phyloP scores from a whole-genome alignment of 2,329 filamentous ascomycete species.

The Byssoonygena ceratinophila region DNA sequence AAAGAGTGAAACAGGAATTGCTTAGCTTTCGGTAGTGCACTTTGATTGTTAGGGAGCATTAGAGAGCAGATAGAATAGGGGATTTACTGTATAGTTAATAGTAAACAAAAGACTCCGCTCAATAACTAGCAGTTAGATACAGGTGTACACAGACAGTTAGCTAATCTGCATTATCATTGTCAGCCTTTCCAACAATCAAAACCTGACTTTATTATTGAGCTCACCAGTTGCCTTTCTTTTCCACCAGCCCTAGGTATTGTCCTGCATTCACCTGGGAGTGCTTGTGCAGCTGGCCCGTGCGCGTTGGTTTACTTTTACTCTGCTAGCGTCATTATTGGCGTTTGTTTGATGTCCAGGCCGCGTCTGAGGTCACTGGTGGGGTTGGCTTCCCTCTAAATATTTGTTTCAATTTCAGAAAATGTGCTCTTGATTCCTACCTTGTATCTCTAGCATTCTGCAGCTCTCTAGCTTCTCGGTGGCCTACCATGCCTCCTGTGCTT shows the following conservation, averaged over 20 bases:
- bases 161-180: too few species aligned
- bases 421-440: not conserved
- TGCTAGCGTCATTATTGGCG: slow-evolving; percentile 4
- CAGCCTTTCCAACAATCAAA: too few species aligned
- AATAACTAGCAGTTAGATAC: too few species aligned
- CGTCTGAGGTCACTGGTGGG: slow-evolving; percentile 10
- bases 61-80: too few species aligned
- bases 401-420: not conserved
- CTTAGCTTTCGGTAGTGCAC: too few species aligned
- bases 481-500: slow-evolving; percentile 56
- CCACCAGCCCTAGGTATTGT: not conserved
- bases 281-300: slow-evolving; percentile 6
- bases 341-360: not conserved
- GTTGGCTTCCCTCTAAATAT: not conserved
- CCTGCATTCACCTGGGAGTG: not conserved
- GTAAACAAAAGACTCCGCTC: too few species aligned
- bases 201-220: too few species aligned
- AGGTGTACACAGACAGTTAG: too few species aligned
- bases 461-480: slow-evolving; percentile 7
- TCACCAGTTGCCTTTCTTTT: not conserved
- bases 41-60: too few species aligned
- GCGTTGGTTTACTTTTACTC: not conserved
- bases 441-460: not conserved
- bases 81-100: too few species aligned
- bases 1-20: too few species aligned